phyloP scores from a whole-genome alignment of 179 eudicot genomes.

The Gypsophila paniculata region DNA sequence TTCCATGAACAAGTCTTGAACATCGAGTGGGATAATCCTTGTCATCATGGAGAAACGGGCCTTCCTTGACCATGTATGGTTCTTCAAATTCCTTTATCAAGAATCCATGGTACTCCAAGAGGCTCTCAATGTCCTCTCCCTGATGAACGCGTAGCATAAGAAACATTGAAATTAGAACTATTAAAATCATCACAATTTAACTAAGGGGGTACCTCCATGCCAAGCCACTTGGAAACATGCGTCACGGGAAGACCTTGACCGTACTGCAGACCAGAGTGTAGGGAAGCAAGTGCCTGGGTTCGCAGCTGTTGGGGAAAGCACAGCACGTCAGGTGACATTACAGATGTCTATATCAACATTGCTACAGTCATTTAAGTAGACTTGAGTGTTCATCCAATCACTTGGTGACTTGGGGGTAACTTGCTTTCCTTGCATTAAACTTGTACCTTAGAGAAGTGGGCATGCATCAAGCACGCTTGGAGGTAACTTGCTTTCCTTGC shows the following conservation, averaged over 20 bases:
- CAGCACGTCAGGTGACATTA: slow-evolving; percentile 22
- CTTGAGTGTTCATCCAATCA: slow-evolving; percentile 5
- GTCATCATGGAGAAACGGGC: slow-evolving; percentile 63
- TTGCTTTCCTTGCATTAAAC: not conserved
- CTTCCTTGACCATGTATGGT: slow-evolving; percentile 93
- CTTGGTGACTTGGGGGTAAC: too few species aligned
- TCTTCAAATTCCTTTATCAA: slow-evolving; percentile 74
- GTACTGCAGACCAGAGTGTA: slow-evolving; percentile 81
- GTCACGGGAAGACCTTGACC: slow-evolving; percentile 86
- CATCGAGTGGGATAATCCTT: slow-evolving; percentile 69
- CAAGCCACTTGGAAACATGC: slow-evolving; percentile 82
- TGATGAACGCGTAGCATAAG: slow-evolving; percentile 27
- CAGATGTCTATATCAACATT: not conserved
- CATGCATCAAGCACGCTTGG: slow-evolving; percentile 98
- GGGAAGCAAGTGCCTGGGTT: slow-evolving; percentile 88
- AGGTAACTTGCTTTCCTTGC: slow-evolving; percentile 88
- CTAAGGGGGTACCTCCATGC: slow-evolving; percentile 64
- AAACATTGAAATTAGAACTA: slow-evolving; percentile 3
- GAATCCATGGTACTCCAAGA: slow-evolving; percentile 84
- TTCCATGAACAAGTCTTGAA: slow-evolving; percentile 68
- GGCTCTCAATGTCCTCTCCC: slow-evolving; percentile 74
- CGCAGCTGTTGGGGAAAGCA: slow-evolving; percentile 58
- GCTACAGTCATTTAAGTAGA: not conserved
- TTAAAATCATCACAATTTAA: not conserved
- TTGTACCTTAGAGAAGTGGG: slow-evolving; percentile 93